A percentile compares a stretch with the other conserved stretches of the same genome.
phyloP scores from a whole-genome alignment of 225 moss, liverwort and hornwort species.

The Sphagnum contortum region DNA sequence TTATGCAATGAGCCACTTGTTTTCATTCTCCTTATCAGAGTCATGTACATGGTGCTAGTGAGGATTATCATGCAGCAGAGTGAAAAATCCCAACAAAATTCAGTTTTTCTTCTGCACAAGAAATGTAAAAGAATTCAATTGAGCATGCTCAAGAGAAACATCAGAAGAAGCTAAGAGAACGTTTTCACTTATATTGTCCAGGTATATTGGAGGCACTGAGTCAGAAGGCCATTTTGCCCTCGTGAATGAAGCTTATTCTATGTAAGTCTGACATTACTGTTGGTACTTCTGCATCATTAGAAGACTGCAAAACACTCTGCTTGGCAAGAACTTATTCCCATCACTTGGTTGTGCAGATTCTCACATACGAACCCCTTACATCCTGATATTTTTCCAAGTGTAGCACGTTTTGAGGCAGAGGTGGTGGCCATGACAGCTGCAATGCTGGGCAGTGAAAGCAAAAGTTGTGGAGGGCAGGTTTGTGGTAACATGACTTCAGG shows the following conservation, averaged over 20 bases:
- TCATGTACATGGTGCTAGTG: too few species aligned
- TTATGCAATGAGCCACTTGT: too few species aligned
- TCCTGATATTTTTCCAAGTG: slow-evolving; percentile 91
- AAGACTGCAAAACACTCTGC: too few species aligned
- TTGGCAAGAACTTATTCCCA: too few species aligned
- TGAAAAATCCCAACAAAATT: too few species aligned
- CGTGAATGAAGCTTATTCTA: slow-evolving; percentile 90
- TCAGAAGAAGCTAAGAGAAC: too few species aligned
- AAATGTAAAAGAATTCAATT: too few species aligned
- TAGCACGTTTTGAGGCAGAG: slow-evolving; percentile 93
- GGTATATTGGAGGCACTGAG: slow-evolving; percentile 89
- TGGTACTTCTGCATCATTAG: too few species aligned
- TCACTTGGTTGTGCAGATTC: slow-evolving; percentile 45
- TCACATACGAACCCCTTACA: slow-evolving; percentile 99
- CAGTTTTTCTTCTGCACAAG: too few species aligned
- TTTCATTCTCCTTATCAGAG: too few species aligned
- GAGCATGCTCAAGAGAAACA: too few species aligned
- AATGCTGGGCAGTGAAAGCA: slow-evolving; percentile 78
- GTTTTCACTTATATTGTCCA: slow-evolving; percentile 11
- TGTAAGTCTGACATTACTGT: slow-evolving; percentile 26
- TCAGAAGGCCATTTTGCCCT: slow-evolving; percentile 88
- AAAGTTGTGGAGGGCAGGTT: slow-evolving; percentile 74
- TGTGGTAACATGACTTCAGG: slow-evolving; percentile 99
- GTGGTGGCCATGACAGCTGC: slow-evolving; percentile 98
- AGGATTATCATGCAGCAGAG: too few species aligned